Evolutionary conservation across 2,329 filamentous ascomycete species (phyloP), one percentile per base, ranked within the genome.

Genomic region (Truncatella angustata): DNA sequence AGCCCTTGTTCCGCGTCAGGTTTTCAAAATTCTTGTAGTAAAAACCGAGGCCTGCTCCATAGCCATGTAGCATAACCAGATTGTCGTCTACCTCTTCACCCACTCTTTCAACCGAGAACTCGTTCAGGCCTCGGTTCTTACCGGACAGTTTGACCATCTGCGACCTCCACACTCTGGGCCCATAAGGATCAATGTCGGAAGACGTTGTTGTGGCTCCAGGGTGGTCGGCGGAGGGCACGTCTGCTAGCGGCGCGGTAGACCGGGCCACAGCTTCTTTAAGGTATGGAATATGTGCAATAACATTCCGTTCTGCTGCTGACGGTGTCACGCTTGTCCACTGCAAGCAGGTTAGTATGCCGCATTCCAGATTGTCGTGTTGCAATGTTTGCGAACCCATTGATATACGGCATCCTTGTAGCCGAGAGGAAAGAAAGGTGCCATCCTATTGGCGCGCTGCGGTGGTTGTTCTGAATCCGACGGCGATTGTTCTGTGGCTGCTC

Each of bases 21-120:
- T 87, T 85, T 70, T 99, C 94, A 55, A 96, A 96, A 68, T 99
- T 99, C 73, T 94, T 93, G 78, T 97, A 99, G 78, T 96, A 99
- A 73, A 99, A 97, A 20, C 93, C 94, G 1, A 99, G 79, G 0
- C 94, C 94, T 2, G 94, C 94, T 43, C 94, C 94, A 69, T 99
- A 99, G 55, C 94, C 94, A 67, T 99, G 94, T 4, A 99, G 76
- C 84, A 99, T 96, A 40, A 99, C 93, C 14, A 99, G 77, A 39
- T 90, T 94, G 64, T 97, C 87, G 43, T 95, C 87, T 0, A 84
- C 82, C 4, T 86, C 72, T 66, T 97, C 92, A 32, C 85, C 90
- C 1, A 91, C 73, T 46, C 92, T 81, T 73, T 96, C 90, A 2
- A 99, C 84, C 1, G 89, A 91, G 68, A 97, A 94, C 66, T 99